Evolutionary conservation across 2,329 filamentous ascomycete genomes (phyloP).

Genomic region (Colletotrichum agaves): DNA sequence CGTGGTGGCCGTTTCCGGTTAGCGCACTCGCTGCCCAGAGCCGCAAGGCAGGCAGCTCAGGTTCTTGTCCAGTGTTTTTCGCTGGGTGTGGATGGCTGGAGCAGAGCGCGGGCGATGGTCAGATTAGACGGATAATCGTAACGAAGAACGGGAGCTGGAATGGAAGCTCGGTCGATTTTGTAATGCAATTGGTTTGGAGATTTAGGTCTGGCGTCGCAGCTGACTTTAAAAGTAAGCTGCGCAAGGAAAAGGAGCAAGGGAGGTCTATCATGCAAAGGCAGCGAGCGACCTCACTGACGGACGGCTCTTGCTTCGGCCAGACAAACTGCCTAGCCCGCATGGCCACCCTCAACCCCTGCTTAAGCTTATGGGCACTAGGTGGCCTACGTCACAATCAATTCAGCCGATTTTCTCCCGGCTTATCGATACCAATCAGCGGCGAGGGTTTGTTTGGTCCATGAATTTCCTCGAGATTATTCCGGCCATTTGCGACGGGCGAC

Average conservation of each 20-base stretch:
- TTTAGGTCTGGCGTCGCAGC: conserved; percentile 17
- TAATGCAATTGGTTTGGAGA: neutral
- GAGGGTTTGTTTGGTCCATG: conserved; percentile 22
- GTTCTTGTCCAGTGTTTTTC: neutral
- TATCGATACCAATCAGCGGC: conserved; percentile 31
- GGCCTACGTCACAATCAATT: conserved; percentile 36
- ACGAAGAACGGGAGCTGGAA: neutral
- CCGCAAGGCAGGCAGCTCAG: no score
- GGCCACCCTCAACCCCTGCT: neutral
- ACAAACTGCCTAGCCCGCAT: conserved; percentile 4
- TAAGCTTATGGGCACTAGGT: conserved; percentile 7
- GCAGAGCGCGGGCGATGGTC: neutral
- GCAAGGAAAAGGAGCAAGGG: neutral
- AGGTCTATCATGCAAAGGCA: conserved; percentile 11
- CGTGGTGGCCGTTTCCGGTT: conserved; percentile 20
- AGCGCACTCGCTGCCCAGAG: conserved; percentile 10
- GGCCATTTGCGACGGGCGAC: conserved; percentile 25
- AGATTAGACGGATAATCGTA: neutral
- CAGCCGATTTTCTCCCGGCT: conserved; percentile 21
- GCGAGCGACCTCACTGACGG: neutral
- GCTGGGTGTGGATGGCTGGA: no score
- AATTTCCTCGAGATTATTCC: conserved; percentile 16
- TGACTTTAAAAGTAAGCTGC: neutral
- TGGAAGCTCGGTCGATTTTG: neutral
- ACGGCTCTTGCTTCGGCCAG: neutral